A percentile compares a stretch with the other conserved stretches of the same genome.
Conservation (phyloP, 2,329 filamentous ascomycete species). For the Aureobasidium sp. region DNA sequence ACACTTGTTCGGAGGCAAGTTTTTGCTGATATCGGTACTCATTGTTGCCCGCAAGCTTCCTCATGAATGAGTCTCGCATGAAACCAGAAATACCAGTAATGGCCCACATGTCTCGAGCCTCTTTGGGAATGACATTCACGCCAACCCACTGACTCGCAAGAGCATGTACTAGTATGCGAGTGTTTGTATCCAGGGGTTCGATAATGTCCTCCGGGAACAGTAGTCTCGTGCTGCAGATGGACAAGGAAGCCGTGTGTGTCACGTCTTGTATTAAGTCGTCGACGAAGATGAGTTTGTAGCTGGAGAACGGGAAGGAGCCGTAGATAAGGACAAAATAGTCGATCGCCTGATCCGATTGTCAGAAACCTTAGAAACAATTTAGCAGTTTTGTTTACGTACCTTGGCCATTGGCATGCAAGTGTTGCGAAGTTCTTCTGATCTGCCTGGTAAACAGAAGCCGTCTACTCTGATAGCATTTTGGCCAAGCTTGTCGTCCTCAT, state of each 20-base stretch:
- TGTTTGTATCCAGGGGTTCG: constrained; percentile 76
- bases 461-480: constrained; percentile 82
- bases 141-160: constrained; percentile 92
- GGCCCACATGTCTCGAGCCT: constrained; percentile 77
- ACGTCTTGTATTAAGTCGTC: constrained; percentile 78
- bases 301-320: constrained; percentile 83
- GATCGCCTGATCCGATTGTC: constrained; percentile 48
- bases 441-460: constrained; percentile 82
- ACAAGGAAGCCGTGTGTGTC: constrained; percentile 70
- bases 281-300: constrained; percentile 89
- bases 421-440: constrained; percentile 74
- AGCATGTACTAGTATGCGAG: constrained; percentile 72
- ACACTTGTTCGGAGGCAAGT: constrained; percentile 70
- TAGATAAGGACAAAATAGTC: constrained; percentile 86
- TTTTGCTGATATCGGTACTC: constrained; percentile 91
- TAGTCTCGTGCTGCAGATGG: constrained; percentile 78
- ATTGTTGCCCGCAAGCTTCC: constrained; percentile 85
- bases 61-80: constrained; percentile 92
- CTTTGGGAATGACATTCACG: constrained; percentile 81
- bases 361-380: constrained; percentile 17
- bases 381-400: constrained; percentile 1
- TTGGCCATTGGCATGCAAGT: constrained; percentile 77
- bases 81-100: constrained; percentile 86
- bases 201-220: constrained; percentile 80
- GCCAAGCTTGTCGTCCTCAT: constrained; percentile 85